A percentile compares a stretch with the other conserved stretches of the same genome.
These are phyloP conservation scores for Phytophthora fragariaefolia DNA, from an alignment of 352 stramenopile species.

Conservation along the genomic window DNA sequence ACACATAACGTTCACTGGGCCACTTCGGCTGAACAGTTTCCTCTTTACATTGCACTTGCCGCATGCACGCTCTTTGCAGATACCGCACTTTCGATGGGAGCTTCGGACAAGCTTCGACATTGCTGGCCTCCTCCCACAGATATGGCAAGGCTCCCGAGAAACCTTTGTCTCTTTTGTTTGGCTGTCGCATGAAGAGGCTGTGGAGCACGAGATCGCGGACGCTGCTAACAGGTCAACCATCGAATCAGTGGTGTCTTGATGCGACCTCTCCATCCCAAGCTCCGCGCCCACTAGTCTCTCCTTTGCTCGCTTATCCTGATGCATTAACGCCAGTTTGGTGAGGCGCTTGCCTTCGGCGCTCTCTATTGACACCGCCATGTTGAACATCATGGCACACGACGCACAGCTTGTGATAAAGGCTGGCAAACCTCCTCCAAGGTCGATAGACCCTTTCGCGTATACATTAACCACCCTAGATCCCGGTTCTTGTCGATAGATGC, in stretches of 20 bases:
- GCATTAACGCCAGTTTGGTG: slow-evolving; percentile 34
- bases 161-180: slow-evolving; percentile 11
- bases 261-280: neutral
- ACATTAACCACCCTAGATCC: slow-evolving; percentile 47
- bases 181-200: slow-evolving; percentile 4
- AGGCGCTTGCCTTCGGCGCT: slow-evolving; percentile 44
- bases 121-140: slow-evolving; percentile 32
- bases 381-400: slow-evolving; percentile 36
- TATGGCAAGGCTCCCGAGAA: slow-evolving; percentile 19
- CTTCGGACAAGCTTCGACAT: slow-evolving; percentile 33
- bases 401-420: slow-evolving; percentile 27
- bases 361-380: slow-evolving; percentile 30
- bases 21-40: slow-evolving; percentile 34
- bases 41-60: slow-evolving; percentile 53
- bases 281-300: slow-evolving; percentile 1
- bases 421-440: slow-evolving; percentile 46
- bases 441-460: slow-evolving; percentile 51
- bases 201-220: slow-evolving; percentile 29
- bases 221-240: slow-evolving; percentile 23
- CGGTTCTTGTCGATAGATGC: slow-evolving; percentile 35
- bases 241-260: slow-evolving; percentile 29
- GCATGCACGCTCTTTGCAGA: slow-evolving; percentile 42
- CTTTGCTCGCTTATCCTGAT: slow-evolving; percentile 10
- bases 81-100: slow-evolving; percentile 36
- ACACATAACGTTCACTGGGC: slow-evolving; percentile 40